Conservation (phyloP, 2,329 filamentous ascomycete genomes). For the Neospermospora avenae region DNA sequence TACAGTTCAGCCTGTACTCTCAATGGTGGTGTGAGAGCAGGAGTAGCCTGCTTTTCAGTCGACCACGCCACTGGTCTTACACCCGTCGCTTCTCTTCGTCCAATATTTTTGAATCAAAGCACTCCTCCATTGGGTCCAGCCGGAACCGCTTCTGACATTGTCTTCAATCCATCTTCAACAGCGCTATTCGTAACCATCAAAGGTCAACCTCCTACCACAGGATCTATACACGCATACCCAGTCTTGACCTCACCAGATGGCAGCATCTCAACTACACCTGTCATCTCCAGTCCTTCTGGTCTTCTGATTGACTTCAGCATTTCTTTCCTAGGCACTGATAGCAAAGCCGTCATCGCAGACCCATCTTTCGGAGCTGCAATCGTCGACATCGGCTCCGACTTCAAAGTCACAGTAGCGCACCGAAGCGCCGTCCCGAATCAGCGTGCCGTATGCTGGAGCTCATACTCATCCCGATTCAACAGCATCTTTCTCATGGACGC, state of each 20-base stretch:
- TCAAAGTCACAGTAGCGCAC: neutral
- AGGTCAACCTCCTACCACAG: constrained; percentile 44
- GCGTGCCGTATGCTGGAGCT: constrained; percentile 19
- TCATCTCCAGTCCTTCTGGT: constrained; percentile 10
- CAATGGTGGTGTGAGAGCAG: constrained; percentile 42
- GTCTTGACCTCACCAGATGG: neutral
- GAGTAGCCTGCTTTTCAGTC: constrained; percentile 44
- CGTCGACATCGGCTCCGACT: constrained; percentile 9
- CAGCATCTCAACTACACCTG: constrained; percentile 8
- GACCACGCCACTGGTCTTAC: constrained; percentile 38
- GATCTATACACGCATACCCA: constrained; percentile 20
- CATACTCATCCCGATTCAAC: constrained; percentile 14
- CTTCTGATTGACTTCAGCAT: constrained; percentile 18
- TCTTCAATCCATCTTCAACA: constrained; percentile 53
- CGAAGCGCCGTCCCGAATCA: constrained; percentile 11
- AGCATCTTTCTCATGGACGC: constrained; percentile 15
- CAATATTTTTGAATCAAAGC: constrained; percentile 50
- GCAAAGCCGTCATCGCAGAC: constrained; percentile 14
- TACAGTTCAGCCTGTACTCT: constrained; percentile 43
- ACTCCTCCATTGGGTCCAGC: constrained; percentile 55
- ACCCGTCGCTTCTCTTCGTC: constrained; percentile 42
- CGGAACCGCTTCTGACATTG: constrained; percentile 56
- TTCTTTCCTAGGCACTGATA: constrained; percentile 16
- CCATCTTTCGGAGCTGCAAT: constrained; percentile 16
- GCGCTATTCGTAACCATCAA: constrained; percentile 56